phyloP scores from a whole-genome alignment of 495 filamentous ascomycete genomes.

The Xylaria acuta region DNA sequence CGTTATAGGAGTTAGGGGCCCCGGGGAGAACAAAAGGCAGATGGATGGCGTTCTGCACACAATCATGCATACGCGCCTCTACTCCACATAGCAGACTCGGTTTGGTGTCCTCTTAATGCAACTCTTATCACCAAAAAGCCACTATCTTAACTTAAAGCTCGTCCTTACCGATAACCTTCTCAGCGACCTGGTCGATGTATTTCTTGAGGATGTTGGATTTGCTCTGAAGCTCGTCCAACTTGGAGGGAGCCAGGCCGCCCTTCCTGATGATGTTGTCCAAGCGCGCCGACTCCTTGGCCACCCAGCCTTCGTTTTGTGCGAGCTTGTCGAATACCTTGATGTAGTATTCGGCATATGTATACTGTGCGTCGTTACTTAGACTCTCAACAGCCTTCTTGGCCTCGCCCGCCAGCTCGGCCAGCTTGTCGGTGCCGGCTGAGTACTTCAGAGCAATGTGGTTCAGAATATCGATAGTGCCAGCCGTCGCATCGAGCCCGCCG shows the following conservation, averaged over 20 bases:
- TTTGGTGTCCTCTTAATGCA: constrained; percentile 16
- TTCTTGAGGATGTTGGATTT: constrained; percentile 87
- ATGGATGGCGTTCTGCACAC: background rate
- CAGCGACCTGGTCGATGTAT: constrained; percentile 60
- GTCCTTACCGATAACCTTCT: constrained; percentile 61
- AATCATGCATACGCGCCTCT: constrained; percentile 2
- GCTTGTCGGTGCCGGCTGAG: constrained; percentile 59
- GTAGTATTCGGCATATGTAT: constrained; percentile 92
- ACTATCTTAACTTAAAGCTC: constrained; percentile 63
- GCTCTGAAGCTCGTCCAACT: constrained; percentile 85
- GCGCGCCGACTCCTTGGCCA: constrained; percentile 82
- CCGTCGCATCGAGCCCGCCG: constrained; percentile 77
- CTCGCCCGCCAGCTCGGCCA: constrained; percentile 66
- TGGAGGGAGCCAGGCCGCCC: constrained; percentile 82
- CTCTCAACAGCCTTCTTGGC: constrained; percentile 70
- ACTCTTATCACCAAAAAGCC: background rate
- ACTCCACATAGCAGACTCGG: constrained; percentile 9
- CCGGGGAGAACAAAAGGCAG: background rate
- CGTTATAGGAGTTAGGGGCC: constrained; percentile 31
- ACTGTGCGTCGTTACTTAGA: constrained; percentile 63
- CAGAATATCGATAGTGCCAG: constrained; percentile 80
- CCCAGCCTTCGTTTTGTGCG: constrained; percentile 74
- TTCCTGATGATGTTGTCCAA: constrained; percentile 82
- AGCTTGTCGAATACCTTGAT: constrained; percentile 88
- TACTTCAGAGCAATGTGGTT: constrained; percentile 76